These are phyloP conservation scores for Pulveroboletus ravenelii DNA, from an alignment of 768 basidiomycete genomes.

Conservation along the genomic window DNA sequence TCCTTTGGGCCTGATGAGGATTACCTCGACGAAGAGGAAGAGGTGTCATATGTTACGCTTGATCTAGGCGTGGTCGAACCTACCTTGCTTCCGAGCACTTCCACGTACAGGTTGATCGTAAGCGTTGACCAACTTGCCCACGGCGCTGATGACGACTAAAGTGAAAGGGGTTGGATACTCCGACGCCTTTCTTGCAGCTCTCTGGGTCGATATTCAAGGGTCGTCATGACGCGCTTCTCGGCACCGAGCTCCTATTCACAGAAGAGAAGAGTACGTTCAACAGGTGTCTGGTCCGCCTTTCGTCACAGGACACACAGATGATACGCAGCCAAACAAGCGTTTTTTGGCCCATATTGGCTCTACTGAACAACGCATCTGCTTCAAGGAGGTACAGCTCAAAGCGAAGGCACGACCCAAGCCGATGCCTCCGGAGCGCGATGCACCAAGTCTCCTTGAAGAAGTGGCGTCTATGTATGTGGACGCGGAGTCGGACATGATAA, in stretches of 20 bases:
- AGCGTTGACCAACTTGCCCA: slow-evolving; percentile 21
- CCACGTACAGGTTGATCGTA: slow-evolving; percentile 71
- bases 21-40: slow-evolving; percentile 53
- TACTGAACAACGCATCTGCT: slow-evolving; percentile 66
- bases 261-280: slow-evolving; percentile 54
- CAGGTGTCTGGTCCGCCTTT: background rate
- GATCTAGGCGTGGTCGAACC: slow-evolving; percentile 72
- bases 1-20: slow-evolving; percentile 63
- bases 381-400: slow-evolving; percentile 62
- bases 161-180: slow-evolving; percentile 67
- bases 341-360: slow-evolving; percentile 53
- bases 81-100: slow-evolving; percentile 66
- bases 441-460: slow-evolving; percentile 16
- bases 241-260: slow-evolving; percentile 72
- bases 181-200: slow-evolving; percentile 72
- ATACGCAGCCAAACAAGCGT: slow-evolving; percentile 45
- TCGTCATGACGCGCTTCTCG: slow-evolving; percentile 59
- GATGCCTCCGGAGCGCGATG: slow-evolving; percentile 2
- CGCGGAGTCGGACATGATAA: background rate
- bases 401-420: slow-evolving; percentile 32
- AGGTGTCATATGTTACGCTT: slow-evolving; percentile 64
- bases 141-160: background rate
- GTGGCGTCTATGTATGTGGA: slow-evolving; percentile 19
- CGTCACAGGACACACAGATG: slow-evolving; percentile 29
- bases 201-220: slow-evolving; percentile 74